Percentiles rank a stretch among this genome's conserved stretches.
Evolutionary conservation across 306 rosid genomes (phyloP).

Genomic region (Rosa chinensis): DNA sequence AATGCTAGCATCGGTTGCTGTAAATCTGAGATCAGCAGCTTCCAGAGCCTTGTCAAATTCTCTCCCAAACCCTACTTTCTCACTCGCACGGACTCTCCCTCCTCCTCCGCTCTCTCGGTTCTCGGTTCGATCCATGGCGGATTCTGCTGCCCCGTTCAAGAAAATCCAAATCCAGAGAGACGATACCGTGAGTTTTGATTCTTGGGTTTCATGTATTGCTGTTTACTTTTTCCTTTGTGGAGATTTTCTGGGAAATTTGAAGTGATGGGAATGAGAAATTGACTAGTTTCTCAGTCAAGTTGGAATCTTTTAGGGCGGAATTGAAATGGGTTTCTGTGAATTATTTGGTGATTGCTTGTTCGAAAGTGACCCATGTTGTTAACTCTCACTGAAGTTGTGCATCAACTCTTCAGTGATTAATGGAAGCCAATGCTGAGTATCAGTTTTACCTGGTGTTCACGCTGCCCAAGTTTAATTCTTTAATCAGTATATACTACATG

Average conservation of each 20-base stretch:
- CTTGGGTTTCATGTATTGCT: background rate
- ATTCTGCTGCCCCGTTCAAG: slow-evolving; percentile 62
- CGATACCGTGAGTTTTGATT: slow-evolving; percentile 52
- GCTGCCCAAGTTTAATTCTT: background rate
- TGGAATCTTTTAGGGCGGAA: background rate
- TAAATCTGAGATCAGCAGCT: slow-evolving; percentile 27
- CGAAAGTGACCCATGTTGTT: background rate
- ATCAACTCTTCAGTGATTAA: too few relatives aligned
- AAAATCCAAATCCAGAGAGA: slow-evolving; percentile 79
- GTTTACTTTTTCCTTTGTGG: background rate
- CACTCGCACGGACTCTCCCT: slow-evolving; percentile 25
- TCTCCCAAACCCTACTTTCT: slow-evolving; percentile 24
- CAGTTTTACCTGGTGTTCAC: background rate
- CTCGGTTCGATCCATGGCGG: slow-evolving; percentile 76
- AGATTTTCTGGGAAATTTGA: background rate
- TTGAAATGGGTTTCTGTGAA: slow-evolving; percentile 5
- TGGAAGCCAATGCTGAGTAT: background rate
- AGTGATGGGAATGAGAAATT: background rate
- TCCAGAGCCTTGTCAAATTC: slow-evolving; percentile 30
- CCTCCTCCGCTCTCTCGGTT: slow-evolving; percentile 38
- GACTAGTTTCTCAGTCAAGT: background rate
- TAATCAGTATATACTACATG: background rate
- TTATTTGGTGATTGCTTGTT: background rate
- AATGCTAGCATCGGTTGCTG: slow-evolving; percentile 30
- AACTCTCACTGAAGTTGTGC: background rate